Evolutionary conservation across 2,329 filamentous ascomycete genomes (phyloP).

Genomic region (Sporothrix dimorphospora): DNA sequence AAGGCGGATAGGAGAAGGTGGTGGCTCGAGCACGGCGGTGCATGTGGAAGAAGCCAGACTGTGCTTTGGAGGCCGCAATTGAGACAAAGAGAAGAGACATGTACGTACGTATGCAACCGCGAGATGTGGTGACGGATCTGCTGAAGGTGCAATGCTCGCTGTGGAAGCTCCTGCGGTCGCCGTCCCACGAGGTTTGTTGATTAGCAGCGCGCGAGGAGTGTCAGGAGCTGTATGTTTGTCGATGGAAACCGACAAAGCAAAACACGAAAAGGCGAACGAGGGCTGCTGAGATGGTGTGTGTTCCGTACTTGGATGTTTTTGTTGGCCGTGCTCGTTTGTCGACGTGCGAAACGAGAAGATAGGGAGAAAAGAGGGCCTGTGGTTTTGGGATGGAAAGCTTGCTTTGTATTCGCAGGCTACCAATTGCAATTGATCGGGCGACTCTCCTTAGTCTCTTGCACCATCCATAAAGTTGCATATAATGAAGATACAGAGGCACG

Average conservation of each 20-base stretch:
- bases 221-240: neutral
- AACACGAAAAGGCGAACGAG: neutral
- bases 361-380: neutral
- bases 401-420: neutral
- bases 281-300: neutral
- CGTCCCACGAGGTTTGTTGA: neutral
- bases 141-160: neutral
- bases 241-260: neutral
- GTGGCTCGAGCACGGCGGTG: conserved; percentile 3
- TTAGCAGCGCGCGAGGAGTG: neutral
- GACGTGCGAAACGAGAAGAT: neutral
- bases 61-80: neutral
- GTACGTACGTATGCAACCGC: neutral
- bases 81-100: neutral
- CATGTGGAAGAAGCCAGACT: neutral
- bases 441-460: neutral
- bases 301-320: neutral
- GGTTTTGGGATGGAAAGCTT: conserved; percentile 8
- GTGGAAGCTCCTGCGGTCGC: neutral
- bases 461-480: neutral
- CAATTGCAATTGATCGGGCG: neutral
- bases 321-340: neutral
- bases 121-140: neutral
- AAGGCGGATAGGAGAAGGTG: conserved; percentile 11
- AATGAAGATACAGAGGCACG: neutral